Conservation (phyloP, 108 stramenopile genomes). For the Nitzschia sp. region DNA sequence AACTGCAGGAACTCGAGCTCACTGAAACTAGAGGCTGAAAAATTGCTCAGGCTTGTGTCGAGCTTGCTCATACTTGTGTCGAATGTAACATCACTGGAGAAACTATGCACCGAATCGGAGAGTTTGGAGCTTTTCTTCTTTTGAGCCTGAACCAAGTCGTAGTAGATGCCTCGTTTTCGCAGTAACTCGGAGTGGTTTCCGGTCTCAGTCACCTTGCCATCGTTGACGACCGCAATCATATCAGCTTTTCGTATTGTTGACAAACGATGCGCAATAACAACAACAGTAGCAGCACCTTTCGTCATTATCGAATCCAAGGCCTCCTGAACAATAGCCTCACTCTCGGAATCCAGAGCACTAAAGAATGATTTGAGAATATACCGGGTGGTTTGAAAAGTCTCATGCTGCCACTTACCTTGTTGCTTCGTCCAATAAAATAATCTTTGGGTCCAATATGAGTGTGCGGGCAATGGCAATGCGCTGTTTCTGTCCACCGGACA, state of each 20-base stretch:
- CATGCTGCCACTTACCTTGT: constrained; percentile 73
- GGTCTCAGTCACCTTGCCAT: constrained; percentile 74
- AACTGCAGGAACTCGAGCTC: too few relatives aligned
- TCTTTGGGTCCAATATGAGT: constrained; percentile 52
- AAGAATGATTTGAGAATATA: too few relatives aligned
- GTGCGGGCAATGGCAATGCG: constrained; percentile 81
- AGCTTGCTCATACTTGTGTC: too few relatives aligned
- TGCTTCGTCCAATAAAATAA: constrained; percentile 63
- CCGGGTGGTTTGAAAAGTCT: too few relatives aligned
- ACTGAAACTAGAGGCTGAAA: too few relatives aligned
- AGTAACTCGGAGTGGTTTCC: constrained; percentile 85
- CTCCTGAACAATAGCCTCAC: constrained; percentile 71
- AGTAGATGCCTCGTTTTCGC: constrained; percentile 29
- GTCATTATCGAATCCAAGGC: constrained; percentile 60
- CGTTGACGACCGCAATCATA: constrained; percentile 77
- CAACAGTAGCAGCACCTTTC: constrained; percentile 45
- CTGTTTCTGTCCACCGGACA: too few relatives aligned
- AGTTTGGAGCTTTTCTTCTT: constrained; percentile 1
- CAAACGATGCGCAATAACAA: constrained; percentile 90
- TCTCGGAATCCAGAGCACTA: constrained; percentile 71
- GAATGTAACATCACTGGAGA: not conserved
- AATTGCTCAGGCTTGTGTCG: not conserved
- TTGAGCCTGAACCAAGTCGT: constrained; percentile 36
- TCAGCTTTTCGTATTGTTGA: constrained; percentile 82
- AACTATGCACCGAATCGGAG: not conserved